These are phyloP conservation scores for Fusarium drepaniforme DNA, from an alignment of 2,329 filamentous ascomycete genomes.

Conservation along the genomic window DNA sequence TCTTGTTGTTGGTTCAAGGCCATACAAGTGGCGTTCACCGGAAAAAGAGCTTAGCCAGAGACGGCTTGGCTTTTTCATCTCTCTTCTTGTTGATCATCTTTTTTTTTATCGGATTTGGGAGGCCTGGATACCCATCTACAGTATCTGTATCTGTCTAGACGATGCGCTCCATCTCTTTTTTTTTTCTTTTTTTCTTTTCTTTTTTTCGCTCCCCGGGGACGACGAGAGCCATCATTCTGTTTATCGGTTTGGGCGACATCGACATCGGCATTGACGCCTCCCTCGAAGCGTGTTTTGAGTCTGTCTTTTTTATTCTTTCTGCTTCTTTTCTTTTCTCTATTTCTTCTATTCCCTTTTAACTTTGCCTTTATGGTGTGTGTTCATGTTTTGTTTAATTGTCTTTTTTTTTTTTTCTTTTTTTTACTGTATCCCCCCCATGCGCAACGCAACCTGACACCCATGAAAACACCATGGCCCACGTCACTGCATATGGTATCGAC, in stretches of 20 bases:
- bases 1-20: background rate
- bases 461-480: background rate
- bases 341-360: slow-evolving; percentile 18
- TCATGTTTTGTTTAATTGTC: background rate
- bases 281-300: slow-evolving; percentile 24
- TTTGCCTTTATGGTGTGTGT: slow-evolving; percentile 1
- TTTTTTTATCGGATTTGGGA: slow-evolving; percentile 4
- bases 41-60: background rate
- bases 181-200: slow-evolving; percentile 1
- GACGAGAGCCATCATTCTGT: slow-evolving; percentile 34
- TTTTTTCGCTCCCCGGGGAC: slow-evolving; percentile 21
- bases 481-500: slow-evolving; percentile 19
- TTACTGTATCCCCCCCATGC: background rate
- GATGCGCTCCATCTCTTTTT: slow-evolving; percentile 27
- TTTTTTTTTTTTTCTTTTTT: background rate
- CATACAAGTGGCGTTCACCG: background rate
- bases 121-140: slow-evolving; percentile 7
- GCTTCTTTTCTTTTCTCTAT: background rate
- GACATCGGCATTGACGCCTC: slow-evolving; percentile 8
- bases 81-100: background rate
- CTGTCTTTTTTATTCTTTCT: slow-evolving; percentile 14
- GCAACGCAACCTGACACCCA: background rate
- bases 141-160: slow-evolving; percentile 30
- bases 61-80: background rate
- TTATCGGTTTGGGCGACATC: slow-evolving; percentile 17